These are phyloP conservation scores for Yamagishiella unicocca DNA, from an alignment of 139 green algal species.

Conservation along the genomic window DNA sequence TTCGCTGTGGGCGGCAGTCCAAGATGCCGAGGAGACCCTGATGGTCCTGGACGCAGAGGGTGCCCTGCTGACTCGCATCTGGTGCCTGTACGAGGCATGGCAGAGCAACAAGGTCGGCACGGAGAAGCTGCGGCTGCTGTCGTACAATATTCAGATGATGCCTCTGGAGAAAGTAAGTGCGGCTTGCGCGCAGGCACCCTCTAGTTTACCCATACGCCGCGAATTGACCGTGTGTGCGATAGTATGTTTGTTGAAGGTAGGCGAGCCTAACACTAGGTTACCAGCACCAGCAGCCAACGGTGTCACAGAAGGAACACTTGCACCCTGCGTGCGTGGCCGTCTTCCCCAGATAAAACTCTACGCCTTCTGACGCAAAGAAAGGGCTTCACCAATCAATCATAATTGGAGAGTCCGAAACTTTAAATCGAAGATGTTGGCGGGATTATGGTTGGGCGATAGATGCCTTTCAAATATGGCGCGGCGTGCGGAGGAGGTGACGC, in stretches of 20 bases:
- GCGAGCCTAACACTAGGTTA: not conserved
- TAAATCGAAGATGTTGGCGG: too few relatives aligned
- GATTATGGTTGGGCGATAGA: too few relatives aligned
- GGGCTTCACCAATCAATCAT: too few relatives aligned
- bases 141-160: not conserved
- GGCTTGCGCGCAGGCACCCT: not conserved
- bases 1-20: not conserved
- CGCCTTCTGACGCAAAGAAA: too few relatives aligned
- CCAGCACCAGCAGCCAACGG: not conserved
- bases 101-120: not conserved
- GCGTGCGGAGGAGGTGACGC: too few relatives aligned
- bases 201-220: too few relatives aligned
- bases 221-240: not conserved
- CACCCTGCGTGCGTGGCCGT: not conserved
- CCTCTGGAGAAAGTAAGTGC: not conserved
- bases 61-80: conserved; percentile 1
- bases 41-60: conserved; percentile 1
- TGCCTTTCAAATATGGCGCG: too few relatives aligned
- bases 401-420: too few relatives aligned
- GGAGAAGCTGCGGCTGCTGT: conserved; percentile 2
- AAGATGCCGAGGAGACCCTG: not conserved
- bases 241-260: not conserved
- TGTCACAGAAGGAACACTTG: not conserved
- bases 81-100: conserved; percentile 24
- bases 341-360: too few relatives aligned